Percentiles rank a stretch among this genome's conserved stretches.
Conservation (phyloP, 495 filamentous ascomycete genomes). For the Hypoxylon fragiforme region DNA sequence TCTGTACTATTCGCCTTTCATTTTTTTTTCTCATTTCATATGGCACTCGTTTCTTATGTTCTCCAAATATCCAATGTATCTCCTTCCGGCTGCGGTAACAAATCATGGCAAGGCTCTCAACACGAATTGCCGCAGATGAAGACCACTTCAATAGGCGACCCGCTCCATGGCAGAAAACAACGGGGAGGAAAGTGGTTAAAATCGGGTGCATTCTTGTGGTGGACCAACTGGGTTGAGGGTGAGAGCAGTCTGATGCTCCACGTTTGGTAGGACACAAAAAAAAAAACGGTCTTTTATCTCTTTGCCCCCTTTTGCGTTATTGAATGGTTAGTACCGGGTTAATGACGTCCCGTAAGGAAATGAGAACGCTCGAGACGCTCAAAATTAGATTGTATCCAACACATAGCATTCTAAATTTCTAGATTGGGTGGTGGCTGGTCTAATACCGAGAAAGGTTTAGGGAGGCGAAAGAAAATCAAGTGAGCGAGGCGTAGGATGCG, state of each 20-base stretch:
- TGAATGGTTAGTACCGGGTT: slow-evolving; percentile 12
- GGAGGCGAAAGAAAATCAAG: slow-evolving; percentile 1
- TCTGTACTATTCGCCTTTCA: slow-evolving; percentile 24
- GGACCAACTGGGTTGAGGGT: slow-evolving; percentile 6
- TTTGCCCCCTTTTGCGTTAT: slow-evolving; percentile 15
- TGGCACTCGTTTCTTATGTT: slow-evolving; percentile 12
- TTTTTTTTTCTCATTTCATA: slow-evolving; percentile 7
- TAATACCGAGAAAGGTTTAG: not conserved
- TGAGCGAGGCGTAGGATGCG: slow-evolving; percentile 14
- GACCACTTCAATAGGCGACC: slow-evolving; percentile 16
- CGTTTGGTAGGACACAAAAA: slow-evolving; percentile 10
- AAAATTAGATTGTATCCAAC: slow-evolving; percentile 37
- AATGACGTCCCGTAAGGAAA: slow-evolving; percentile 20
- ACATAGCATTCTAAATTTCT: slow-evolving; percentile 33
- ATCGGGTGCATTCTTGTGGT: slow-evolving; percentile 7
- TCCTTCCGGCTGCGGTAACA: slow-evolving; percentile 15
- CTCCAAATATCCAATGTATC: slow-evolving; percentile 6
- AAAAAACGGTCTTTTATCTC: slow-evolving; percentile 10
- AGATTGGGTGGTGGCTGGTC: slow-evolving; percentile 14
- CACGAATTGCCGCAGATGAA: slow-evolving; percentile 16
- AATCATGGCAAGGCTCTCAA: slow-evolving; percentile 6
- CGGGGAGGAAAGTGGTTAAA: slow-evolving; percentile 1
- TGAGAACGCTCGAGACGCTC: slow-evolving; percentile 28
- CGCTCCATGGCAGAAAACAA: slow-evolving; percentile 14
- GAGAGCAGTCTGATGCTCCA: slow-evolving; percentile 10